Base-by-base conservation (phyloP, 371 early-diverging fungal genomes). In the Saksenaea oblongispora region DNA sequence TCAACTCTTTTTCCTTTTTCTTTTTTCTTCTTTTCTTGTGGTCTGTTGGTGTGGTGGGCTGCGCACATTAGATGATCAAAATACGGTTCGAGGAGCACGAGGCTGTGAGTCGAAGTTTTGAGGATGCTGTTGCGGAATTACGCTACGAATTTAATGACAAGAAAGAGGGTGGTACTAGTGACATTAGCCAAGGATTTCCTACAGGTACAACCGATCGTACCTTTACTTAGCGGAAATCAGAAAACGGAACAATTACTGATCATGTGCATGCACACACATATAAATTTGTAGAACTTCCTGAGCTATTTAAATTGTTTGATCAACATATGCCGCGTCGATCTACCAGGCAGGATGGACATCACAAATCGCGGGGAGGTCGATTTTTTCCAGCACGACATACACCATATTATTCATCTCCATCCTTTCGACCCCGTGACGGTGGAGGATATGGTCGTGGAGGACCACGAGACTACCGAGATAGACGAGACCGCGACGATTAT, bases 81-180 rank as follows among this genome's bases (percentile, higher is more conserved):
- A 69, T 72, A 61, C 71, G 76, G 22, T 76, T 81, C 54, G 75
- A 75, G 34, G 82, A 82, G 39, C 69, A 73, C 44, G 62, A 65
- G 17, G 72, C 75, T 0, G 66, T 82, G 5, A 65, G 74, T 56
- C 74, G 74, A 61, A 73, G 73, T 54, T 78, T 78, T 58, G 72
- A 75, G 14, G 82, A 82, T 56, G 78, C 79, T 15, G 65, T 82
- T 13, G 67, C 73, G 53, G 79, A 78, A 61, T 57, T 82, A 34
- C 73, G 75, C 34, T 70, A 71, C 24, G 73, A 82, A 64, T 60
- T 70, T n/a, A 36, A 53, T 17, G 59, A 18, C 27, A 54, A 55
- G 55, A 44, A 51, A n/a, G 57, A 42, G 56, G 34, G 37, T 47
- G 51, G 22, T 47, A 47, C 51, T 47, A 22, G 31, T 47, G 22